Evolutionary conservation across 169 alveolate genomes (phyloP), one percentile per base, ranked within the genome.

Genomic region (Besnoitia besnoiti): DNA sequence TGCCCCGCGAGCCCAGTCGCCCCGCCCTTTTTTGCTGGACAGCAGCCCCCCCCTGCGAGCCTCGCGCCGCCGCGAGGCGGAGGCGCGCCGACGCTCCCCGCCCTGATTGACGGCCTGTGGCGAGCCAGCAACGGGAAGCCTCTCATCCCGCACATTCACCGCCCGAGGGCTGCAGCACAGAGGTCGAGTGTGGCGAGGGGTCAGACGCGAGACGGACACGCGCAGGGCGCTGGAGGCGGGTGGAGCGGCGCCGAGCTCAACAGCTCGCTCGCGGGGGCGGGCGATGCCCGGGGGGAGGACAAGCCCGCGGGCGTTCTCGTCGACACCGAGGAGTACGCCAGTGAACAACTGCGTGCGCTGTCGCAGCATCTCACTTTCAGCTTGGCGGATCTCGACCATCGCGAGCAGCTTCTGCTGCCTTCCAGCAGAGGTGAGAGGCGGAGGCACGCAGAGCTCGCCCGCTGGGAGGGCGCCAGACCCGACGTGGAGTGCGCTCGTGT

Each of bases 401-500:
- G 91, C 33, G 91, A 85, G 55, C 91, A 55, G 37, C 91, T 85
- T 35, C 91, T 50, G 4, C 91, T 85, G 0, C 91, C 91, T 42
- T 37, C 82, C 59, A 85, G 37, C 44, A 85, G 21, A 85, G 91
- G 91, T 85, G 21, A 10, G 80, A 44, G 19, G 35, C 7, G 46
- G 33, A 4, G 10, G n/a, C n/a, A n/a, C n/a, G n/a, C n/a, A n/a
- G n/a, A n/a, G n/a, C n/a, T n/a, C n/a, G n/a, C n/a, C n/a, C n/a
- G n/a, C n/a, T n/a, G n/a, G n/a, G n/a, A n/a, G n/a, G n/a, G n/a
- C n/a, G n/a, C n/a, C n/a, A n/a, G n/a, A n/a, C n/a, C n/a, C n/a
- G n/a, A n/a, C n/a, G n/a, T n/a, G n/a, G n/a, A n/a, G n/a, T n/a
- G n/a, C n/a, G n/a, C n/a, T n/a, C n/a, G n/a, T n/a, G n/a, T n/a